phyloP scores from a whole-genome alignment of 305 asterid species.

The Rubia peregrina region DNA sequence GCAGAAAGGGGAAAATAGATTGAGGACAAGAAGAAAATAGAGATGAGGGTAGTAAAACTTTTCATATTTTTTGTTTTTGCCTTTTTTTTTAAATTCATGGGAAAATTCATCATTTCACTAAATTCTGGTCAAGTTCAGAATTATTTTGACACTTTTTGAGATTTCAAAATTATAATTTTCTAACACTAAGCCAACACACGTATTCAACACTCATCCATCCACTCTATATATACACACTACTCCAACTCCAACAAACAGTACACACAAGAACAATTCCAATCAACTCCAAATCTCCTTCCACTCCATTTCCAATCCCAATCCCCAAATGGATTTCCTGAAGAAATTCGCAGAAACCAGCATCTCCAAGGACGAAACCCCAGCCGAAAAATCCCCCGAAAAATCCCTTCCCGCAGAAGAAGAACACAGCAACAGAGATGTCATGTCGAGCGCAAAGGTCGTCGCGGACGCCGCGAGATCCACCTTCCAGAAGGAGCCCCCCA shows the following conservation, averaged over 20 bases:
- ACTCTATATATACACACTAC: background rate
- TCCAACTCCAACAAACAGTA: background rate
- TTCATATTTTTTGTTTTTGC: too few species aligned
- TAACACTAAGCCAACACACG: background rate
- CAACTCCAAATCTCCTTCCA: background rate
- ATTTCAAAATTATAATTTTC: too few species aligned
- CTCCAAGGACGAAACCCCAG: background rate
- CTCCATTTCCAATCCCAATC: background rate
- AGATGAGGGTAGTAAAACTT: too few species aligned
- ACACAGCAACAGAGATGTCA: conserved; percentile 3
- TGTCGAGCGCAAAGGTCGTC: conserved; percentile 15
- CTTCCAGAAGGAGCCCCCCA: conserved; percentile 18
- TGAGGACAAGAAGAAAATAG: too few species aligned
- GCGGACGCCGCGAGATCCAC: conserved; percentile 21
- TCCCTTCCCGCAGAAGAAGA: background rate
- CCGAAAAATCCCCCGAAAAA: conserved; percentile 3
- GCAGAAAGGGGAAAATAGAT: too few species aligned
- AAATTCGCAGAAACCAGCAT: conserved; percentile 10
- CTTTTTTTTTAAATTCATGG: too few species aligned
- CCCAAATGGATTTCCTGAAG: conserved; percentile 19
- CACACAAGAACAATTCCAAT: too few species aligned
- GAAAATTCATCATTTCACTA: too few species aligned
- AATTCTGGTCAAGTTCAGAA: too few species aligned
- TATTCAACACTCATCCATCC: background rate
- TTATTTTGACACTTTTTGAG: too few species aligned